A percentile compares a stretch with the other conserved stretches of the same genome.
Conservation (phyloP, 208 protist genomes). For the Herpetomonas samuelpessoai region DNA sequence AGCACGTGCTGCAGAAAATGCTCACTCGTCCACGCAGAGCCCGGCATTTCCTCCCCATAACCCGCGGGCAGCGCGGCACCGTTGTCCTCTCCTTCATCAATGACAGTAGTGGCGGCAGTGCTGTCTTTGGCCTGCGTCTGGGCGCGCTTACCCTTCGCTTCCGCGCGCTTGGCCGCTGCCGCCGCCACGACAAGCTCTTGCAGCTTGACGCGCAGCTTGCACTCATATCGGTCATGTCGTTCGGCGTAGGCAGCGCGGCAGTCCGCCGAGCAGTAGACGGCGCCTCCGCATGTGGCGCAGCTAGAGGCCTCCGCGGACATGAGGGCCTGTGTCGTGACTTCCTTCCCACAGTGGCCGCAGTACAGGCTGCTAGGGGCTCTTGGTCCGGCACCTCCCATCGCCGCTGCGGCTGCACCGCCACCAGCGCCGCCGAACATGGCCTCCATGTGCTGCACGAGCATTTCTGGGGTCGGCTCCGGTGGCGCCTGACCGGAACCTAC, state of each 20-base stretch:
- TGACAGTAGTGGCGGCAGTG: neutral
- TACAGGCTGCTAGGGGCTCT: conserved; percentile 1
- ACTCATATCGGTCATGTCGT: conserved; percentile 37
- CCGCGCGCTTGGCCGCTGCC: neutral
- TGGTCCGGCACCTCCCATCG: neutral
- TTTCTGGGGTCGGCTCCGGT: neutral
- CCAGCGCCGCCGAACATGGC: conserved; percentile 4
- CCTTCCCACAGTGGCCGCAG: conserved; percentile 18
- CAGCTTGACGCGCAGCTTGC: conserved; percentile 20
- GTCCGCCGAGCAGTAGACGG: conserved; percentile 34
- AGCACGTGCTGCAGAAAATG: conserved; percentile 16
- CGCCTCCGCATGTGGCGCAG: conserved; percentile 27
- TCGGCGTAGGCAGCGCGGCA: conserved; percentile 25
- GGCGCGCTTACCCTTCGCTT: neutral
- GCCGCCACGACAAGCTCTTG: conserved; percentile 6
- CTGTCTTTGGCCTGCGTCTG: neutral
- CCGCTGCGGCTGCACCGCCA: conserved; percentile 7
- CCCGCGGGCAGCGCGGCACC: neutral
- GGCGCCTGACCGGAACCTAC: conserved; percentile 11
- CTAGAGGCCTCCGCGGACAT: conserved; percentile 3
- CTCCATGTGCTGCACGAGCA: conserved; percentile 7
- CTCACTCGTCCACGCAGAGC: neutral
- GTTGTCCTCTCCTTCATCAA: neutral
- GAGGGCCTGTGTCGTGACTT: conserved; percentile 11
- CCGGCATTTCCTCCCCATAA: neutral